These are phyloP conservation scores for Macrocybe gigantea DNA, from an alignment of 768 basidiomycete genomes.

Conservation along the genomic window DNA sequence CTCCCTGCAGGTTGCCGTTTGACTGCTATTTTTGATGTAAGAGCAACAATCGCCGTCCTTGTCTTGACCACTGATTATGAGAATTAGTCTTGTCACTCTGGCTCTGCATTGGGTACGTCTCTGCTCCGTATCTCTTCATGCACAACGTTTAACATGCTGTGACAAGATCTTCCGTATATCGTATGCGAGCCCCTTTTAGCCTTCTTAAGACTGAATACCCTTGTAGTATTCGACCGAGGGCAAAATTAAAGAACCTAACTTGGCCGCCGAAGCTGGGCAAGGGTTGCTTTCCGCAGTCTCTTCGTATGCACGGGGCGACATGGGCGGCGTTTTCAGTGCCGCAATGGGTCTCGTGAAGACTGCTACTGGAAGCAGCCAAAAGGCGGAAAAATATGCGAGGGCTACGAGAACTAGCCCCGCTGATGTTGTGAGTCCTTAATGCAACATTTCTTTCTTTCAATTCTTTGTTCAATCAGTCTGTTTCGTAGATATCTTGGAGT, in stretches of 20 bases:
- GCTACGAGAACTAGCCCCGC: conserved; percentile 73
- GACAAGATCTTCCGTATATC: conserved; percentile 60
- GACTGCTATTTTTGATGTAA: conserved; percentile 75
- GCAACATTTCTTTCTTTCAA: neutral
- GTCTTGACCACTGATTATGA: neutral
- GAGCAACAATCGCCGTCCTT: conserved; percentile 16
- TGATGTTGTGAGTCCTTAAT: conserved; percentile 61
- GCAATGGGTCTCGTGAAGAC: conserved; percentile 72
- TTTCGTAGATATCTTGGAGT: conserved; percentile 70
- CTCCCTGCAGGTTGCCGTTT: conserved; percentile 86
- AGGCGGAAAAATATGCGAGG: conserved; percentile 56
- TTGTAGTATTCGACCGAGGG: conserved; percentile 89
- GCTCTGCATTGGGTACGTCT: conserved; percentile 68
- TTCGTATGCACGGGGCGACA: conserved; percentile 75
- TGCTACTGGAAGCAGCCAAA: conserved; percentile 58
- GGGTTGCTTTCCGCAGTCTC: conserved; percentile 74
- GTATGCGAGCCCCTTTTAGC: conserved; percentile 26
- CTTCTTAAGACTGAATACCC: neutral
- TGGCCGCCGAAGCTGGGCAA: conserved; percentile 81
- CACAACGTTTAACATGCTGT: no score
- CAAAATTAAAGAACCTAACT: conserved; percentile 90
- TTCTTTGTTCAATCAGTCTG: neutral
- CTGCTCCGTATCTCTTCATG: neutral
- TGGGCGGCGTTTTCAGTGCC: conserved; percentile 70
- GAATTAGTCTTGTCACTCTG: conserved; percentile 80